Evolutionary conservation across 2,329 filamentous ascomycete species (phyloP).

Genomic region (Fusarium torulosum): DNA sequence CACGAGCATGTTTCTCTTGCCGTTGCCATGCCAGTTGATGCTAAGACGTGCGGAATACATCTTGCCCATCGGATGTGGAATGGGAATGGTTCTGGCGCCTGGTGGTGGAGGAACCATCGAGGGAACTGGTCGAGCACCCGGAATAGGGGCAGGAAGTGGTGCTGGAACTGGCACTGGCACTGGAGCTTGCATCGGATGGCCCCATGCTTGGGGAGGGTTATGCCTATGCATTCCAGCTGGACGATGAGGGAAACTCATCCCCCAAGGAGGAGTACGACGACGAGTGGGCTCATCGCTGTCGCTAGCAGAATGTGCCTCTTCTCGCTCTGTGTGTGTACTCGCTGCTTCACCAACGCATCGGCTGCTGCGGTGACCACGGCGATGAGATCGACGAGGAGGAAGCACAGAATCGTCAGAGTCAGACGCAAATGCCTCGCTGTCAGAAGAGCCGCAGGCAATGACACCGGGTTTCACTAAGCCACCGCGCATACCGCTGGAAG

Average conservation of each 20-base stretch:
- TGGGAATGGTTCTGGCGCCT: constrained; percentile 12
- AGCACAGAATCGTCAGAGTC: constrained; percentile 44
- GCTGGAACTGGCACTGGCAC: constrained; percentile 1
- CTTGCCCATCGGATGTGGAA: constrained; percentile 19
- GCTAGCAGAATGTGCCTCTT: constrained; percentile 21
- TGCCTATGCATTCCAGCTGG: constrained; percentile 16
- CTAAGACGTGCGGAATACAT: constrained; percentile 45
- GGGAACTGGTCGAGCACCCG: constrained; percentile 2
- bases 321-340: constrained; percentile 19
- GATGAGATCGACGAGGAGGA: constrained; percentile 18
- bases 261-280: constrained; percentile 25
- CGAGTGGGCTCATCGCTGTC: constrained; percentile 15
- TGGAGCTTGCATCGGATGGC: constrained; percentile 8
- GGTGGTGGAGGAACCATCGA: constrained; percentile 8
- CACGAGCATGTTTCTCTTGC: constrained; percentile 50
- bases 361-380: constrained; percentile 29
- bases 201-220: constrained; percentile 26
- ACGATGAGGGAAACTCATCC: constrained; percentile 13
- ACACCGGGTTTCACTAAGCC: constrained; percentile 33
- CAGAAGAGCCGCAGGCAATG: constrained; percentile 42
- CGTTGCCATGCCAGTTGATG: constrained; percentile 48
- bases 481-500: constrained; percentile 21
- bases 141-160: constrained; percentile 10
- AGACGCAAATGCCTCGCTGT: constrained; percentile 37
- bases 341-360: constrained; percentile 26